Evolutionary conservation across 306 rosid genomes (phyloP).

Genomic region (Dryas octopetala): DNA sequence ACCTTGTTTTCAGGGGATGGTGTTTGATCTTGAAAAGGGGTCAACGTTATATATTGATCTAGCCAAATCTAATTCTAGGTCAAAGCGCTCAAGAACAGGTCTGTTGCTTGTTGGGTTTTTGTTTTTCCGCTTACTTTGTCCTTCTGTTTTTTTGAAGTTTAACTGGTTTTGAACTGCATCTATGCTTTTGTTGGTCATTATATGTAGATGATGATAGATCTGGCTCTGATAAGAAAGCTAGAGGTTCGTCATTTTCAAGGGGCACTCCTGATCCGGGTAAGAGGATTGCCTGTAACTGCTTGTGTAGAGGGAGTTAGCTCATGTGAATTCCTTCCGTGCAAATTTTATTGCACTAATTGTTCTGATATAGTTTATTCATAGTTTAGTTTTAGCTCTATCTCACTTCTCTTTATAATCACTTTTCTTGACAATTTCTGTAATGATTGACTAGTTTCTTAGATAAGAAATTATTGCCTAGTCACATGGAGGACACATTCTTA

Average conservation of each 20-base stretch:
- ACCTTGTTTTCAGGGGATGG: constrained; percentile 74
- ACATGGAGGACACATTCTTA: constrained; percentile 70
- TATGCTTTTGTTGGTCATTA: constrained; percentile 25
- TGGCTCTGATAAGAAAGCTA: constrained; percentile 78
- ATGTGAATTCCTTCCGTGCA: constrained; percentile 15
- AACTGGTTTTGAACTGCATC: constrained; percentile 20
- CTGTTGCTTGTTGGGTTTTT: constrained; percentile 5
- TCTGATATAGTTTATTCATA: constrained; percentile 15
- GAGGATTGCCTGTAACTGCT: constrained; percentile 29
- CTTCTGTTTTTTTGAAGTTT: not conserved
- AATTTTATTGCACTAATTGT: constrained; percentile 5
- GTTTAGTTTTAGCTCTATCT: constrained; percentile 11
- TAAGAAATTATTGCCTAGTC: constrained; percentile 59
- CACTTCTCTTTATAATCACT: constrained; percentile 2
- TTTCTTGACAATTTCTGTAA: constrained; percentile 20
- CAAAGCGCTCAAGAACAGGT: constrained; percentile 80
- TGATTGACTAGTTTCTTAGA: constrained; percentile 39
- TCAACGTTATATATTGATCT: constrained; percentile 82
- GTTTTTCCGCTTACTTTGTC: constrained; percentile 6
- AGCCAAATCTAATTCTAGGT: constrained; percentile 91
- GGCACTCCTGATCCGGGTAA: constrained; percentile 72
- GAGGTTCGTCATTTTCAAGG: constrained; percentile 58
- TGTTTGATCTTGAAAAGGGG: constrained; percentile 93
- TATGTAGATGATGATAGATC: constrained; percentile 69
- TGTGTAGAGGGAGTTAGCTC: constrained; percentile 15